Base-by-base conservation (phyloP, 805 yeast species). In the Ogataea trehaloabstinens region DNA sequence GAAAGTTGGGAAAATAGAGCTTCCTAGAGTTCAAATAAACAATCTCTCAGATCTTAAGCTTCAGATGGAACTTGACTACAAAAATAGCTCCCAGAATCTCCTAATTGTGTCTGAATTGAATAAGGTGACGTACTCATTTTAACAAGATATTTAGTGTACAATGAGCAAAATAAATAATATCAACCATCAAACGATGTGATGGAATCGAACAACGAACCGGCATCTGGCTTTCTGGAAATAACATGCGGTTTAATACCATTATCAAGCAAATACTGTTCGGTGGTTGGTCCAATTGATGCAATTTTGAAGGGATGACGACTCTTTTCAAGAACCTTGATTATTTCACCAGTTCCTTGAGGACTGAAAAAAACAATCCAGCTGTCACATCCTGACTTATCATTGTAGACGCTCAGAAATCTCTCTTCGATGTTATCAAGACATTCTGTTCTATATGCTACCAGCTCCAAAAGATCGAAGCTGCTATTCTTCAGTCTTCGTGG, bases 201-300 rank as follows among this genome's bases (percentile, higher is more conserved):
- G 58, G 78, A 31, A n/a, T 64, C 60, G 6, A 72, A 60, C 28
- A 89, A 62, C 3, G 83, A 70, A 2, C 48, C 50, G 0, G 96
- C 88, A 22, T 80, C 80, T 0, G 98, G 98, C 42, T 78, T 79
- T 4, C 63, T 61, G 3, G 96, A 81, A 3, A 83, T 84, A 1
- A 84, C 74, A 28, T 74, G 63, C 1, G 90, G 86, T 0, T 31
- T 47, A 3, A 91, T 56, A 0, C 78, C 81, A 15, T 74, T 68
- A 1, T 67, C 58, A 4, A 58, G 27, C 30, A 90, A 61, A 52
- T 75, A 88, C 28, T 66, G 70, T 39, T 83, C 78, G 8, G 98
- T 91, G 0, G 97, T 91, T 2, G 97, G 97, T 0, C 98, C 98
- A 41, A 91, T 91, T 3, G 90, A 80, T 0, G 95, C 96, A 12